These are phyloP conservation scores for Apophysomyces ossiformis DNA, from an alignment of 371 early-diverging fungal species.

Conservation along the genomic window DNA sequence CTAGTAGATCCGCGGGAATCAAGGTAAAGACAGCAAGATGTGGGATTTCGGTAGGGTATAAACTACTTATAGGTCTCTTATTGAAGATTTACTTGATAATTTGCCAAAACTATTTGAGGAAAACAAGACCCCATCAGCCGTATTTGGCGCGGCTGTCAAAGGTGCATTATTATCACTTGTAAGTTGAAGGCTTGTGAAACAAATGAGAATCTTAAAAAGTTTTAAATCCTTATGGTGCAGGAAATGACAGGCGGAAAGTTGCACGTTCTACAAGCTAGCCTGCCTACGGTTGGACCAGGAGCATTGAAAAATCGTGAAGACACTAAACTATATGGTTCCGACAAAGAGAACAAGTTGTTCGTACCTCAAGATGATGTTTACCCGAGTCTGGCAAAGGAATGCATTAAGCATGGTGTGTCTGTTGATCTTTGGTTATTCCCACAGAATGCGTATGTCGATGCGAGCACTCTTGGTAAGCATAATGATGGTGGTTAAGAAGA, in stretches of 20 bases:
- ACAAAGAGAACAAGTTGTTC: constrained; percentile 88
- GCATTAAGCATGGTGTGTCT: constrained; percentile 78
- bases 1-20: constrained; percentile 86
- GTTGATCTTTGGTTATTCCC: constrained; percentile 92
- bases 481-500: neutral
- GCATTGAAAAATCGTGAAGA: constrained; percentile 87
- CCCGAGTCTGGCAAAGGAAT: constrained; percentile 78
- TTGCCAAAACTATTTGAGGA: constrained; percentile 84
- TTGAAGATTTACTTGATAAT: constrained; percentile 80
- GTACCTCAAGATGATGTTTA: constrained; percentile 88
- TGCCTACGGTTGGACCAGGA: constrained; percentile 90
- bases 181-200: constrained; percentile 8
- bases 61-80: constrained; percentile 53
- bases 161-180: constrained; percentile 79
- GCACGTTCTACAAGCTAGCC: constrained; percentile 78
- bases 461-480: constrained; percentile 75
- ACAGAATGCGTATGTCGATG: constrained; percentile 77
- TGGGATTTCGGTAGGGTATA: neutral
- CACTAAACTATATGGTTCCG: constrained; percentile 81
- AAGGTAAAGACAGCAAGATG: constrained; percentile 28
- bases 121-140: constrained; percentile 73
- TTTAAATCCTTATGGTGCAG: constrained; percentile 22
- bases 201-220: neutral
- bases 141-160: constrained; percentile 85
- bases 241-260: constrained; percentile 86